Evolutionary conservation across 257 asterid species (phyloP).

Genomic region (Leptodermis oblonga): DNA sequence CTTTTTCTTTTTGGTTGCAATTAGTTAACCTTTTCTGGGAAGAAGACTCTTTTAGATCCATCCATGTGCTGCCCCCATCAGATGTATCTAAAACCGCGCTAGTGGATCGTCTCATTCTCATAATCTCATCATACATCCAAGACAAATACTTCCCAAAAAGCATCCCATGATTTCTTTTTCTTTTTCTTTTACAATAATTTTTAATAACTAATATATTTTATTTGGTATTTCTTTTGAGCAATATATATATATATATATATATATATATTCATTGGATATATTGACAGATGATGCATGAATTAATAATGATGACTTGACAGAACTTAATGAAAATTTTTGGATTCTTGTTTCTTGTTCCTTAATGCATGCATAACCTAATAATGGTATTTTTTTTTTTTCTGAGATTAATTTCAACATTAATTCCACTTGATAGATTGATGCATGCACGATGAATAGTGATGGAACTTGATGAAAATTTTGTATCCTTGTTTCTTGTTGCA

Average conservation of each 20-base stretch:
- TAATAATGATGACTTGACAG: constrained; percentile 3
- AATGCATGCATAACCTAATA: background rate
- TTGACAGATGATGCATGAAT: background rate
- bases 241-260: background rate
- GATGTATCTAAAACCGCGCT: constrained; percentile 17
- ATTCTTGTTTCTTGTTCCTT: background rate
- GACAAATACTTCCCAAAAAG: constrained; percentile 22
- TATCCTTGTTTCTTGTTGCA: constrained; percentile 4
- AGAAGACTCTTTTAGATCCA: constrained; percentile 43
- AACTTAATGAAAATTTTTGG: constrained; percentile 7
- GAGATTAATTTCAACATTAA: background rate
- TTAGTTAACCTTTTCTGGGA: constrained; percentile 48
- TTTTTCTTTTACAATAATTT: too few species aligned
- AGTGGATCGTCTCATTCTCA: constrained; percentile 31
- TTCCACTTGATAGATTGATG: background rate
- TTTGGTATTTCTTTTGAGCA: background rate
- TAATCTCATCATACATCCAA: constrained; percentile 10
- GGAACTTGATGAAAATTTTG: constrained; percentile 10
- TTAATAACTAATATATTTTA: background rate
- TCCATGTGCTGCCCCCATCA: constrained; percentile 53
- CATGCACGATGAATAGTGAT: background rate
- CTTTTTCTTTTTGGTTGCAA: constrained; percentile 49
- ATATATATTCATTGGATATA: background rate
- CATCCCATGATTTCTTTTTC: too few species aligned
- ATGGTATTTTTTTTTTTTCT: too few species aligned